phyloP scores from a whole-genome alignment of 2,329 filamentous ascomycete genomes.

The Pseudopithomyces chartarum region DNA sequence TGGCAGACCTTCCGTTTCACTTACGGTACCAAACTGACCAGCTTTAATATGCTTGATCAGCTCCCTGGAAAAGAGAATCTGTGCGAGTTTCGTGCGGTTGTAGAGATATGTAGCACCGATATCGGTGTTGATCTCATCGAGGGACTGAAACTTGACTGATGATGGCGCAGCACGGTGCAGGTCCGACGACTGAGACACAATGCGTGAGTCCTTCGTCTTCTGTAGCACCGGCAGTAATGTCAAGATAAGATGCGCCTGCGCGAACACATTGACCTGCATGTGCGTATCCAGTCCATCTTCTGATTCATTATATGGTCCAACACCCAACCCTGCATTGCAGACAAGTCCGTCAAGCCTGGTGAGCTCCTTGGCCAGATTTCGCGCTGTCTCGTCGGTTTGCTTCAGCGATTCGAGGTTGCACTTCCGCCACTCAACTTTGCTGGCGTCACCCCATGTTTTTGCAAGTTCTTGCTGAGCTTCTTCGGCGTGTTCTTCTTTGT shows the following conservation, averaged over 20 bases:
- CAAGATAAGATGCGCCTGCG: constrained; percentile 56
- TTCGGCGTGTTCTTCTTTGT: constrained; percentile 55
- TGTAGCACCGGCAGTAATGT: constrained; percentile 52
- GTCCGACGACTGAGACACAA: constrained; percentile 58
- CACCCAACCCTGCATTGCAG: constrained; percentile 57
- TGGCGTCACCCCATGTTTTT: constrained; percentile 50
- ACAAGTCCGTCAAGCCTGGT: constrained; percentile 53
- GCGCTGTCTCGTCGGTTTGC: constrained; percentile 53
- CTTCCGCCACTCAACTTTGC: constrained; percentile 51
- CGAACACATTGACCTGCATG: constrained; percentile 58
- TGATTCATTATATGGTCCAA: constrained; percentile 55
- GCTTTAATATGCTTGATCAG: constrained; percentile 46
- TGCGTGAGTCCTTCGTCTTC: constrained; percentile 51
- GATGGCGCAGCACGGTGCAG: constrained; percentile 50
- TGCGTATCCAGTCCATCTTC: constrained; percentile 57
- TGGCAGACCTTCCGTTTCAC: constrained; percentile 45
- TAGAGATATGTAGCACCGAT: constrained; percentile 56
- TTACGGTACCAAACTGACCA: constrained; percentile 31
- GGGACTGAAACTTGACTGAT: constrained; percentile 48
- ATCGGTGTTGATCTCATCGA: constrained; percentile 56
- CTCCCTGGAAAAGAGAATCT: constrained; percentile 53
- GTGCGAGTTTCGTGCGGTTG: constrained; percentile 56
- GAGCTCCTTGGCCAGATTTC: constrained; percentile 48
- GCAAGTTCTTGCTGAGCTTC: constrained; percentile 50
- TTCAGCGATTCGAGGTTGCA: constrained; percentile 54